phyloP scores from a whole-genome alignment of 345 rosid genomes.

The Microcos paniculata region DNA sequence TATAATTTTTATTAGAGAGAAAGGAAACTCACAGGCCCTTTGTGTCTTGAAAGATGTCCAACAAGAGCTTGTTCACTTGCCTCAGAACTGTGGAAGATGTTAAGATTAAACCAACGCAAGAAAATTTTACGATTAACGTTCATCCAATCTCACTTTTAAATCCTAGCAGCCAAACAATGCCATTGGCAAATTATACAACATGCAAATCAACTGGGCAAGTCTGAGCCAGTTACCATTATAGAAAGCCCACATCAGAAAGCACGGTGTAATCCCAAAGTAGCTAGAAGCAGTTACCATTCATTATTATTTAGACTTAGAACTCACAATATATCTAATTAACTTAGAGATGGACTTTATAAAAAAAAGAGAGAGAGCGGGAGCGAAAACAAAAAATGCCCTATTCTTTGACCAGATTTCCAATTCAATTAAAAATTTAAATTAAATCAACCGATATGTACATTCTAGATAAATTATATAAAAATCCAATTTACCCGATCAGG shows the following conservation, averaged over 20 bases:
- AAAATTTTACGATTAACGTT: not conserved
- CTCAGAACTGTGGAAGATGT: constrained; percentile 50
- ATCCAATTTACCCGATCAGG: constrained; percentile 60
- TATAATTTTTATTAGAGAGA: not conserved
- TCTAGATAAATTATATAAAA: not conserved
- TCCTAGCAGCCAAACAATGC: not conserved
- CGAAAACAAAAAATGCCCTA: no score
- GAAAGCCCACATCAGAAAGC: not conserved
- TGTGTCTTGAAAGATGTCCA: constrained; percentile 79
- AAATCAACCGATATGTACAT: not conserved
- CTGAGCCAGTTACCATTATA: no score
- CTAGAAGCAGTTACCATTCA: not conserved
- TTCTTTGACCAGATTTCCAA: not conserved
- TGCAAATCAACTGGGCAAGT: no score
- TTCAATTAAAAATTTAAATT: constrained; percentile 10
- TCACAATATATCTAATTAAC: not conserved
- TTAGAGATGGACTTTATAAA: not conserved
- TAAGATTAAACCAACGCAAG: not conserved
- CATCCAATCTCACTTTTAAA: not conserved
- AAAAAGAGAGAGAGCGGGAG: no score
- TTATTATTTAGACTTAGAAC: not conserved
- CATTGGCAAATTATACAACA: not conserved
- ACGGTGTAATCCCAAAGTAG: not conserved
- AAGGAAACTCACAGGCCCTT: constrained; percentile 82
- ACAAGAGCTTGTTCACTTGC: constrained; percentile 58